A percentile compares a stretch with the other conserved stretches of the same genome.
Evolutionary conservation across 2,329 filamentous ascomycete species (phyloP).

Genomic region (Neurospora crassa): DNA sequence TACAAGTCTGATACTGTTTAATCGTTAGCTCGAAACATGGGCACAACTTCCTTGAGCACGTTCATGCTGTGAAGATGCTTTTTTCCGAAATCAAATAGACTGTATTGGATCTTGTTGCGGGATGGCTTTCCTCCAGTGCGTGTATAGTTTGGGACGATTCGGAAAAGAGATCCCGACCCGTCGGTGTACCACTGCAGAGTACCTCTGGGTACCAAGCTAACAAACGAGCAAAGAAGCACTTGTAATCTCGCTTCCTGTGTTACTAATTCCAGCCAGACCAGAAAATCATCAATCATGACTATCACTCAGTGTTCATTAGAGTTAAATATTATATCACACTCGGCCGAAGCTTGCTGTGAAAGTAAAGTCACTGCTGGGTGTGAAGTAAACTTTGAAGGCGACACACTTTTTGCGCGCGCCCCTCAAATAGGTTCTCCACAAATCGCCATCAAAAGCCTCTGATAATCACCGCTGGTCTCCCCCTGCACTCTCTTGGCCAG

Average conservation of each 20-base stretch:
- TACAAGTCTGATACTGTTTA: too few relatives aligned
- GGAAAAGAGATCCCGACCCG: too few relatives aligned
- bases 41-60: too few relatives aligned
- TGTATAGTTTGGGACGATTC: too few relatives aligned
- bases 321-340: background rate
- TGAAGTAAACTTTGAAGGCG: background rate
- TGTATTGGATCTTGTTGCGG: too few relatives aligned
- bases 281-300: background rate
- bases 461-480: conserved; percentile 81
- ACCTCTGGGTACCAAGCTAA: background rate
- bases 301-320: background rate
- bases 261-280: background rate
- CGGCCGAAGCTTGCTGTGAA: background rate
- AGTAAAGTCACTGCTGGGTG: background rate
- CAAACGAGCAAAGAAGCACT: too few relatives aligned
- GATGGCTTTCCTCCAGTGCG: too few relatives aligned
- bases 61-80: too few relatives aligned
- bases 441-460: conserved; percentile 64
- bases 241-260: background rate
- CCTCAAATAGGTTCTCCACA: conserved; percentile 33
- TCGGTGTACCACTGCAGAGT: too few relatives aligned
- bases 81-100: too few relatives aligned
- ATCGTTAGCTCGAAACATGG: too few relatives aligned
- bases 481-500: conserved; percentile 62
- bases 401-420: background rate